phyloP scores from a whole-genome alignment of 257 asterid species.

The Forsythia suspensa region DNA sequence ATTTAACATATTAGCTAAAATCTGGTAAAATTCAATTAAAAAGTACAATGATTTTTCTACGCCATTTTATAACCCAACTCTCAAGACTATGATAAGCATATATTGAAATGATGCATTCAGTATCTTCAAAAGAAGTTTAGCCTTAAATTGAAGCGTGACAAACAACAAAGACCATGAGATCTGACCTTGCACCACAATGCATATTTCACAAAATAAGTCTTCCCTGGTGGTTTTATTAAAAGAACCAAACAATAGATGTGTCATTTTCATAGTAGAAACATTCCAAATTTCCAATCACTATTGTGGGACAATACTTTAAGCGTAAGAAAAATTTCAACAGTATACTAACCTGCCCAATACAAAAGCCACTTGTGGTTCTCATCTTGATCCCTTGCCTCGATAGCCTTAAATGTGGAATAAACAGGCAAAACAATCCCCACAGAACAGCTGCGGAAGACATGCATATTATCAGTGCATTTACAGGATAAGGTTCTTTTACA shows the following conservation, averaged over 20 bases:
- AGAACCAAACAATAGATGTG: neutral
- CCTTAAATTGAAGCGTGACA: constrained; percentile 12
- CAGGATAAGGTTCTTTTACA: neutral
- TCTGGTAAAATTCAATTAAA: neutral
- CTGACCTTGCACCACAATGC: neutral
- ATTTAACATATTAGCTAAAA: neutral
- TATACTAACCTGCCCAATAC: constrained; percentile 90
- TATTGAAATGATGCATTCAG: neutral
- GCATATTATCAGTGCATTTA: constrained; percentile 11
- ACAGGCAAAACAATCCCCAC: constrained; percentile 73
- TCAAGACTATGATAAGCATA: neutral
- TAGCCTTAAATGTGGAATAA: constrained; percentile 94
- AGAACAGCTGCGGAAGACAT: constrained; percentile 63
- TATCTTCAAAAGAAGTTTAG: neutral
- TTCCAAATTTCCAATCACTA: neutral
- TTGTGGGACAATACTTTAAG: neutral
- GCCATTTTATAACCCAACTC: neutral
- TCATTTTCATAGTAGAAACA: neutral
- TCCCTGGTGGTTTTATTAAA: constrained; percentile 25
- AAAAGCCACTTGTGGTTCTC: constrained; percentile 85
- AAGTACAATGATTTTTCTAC: neutral
- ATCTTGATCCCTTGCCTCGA: constrained; percentile 66
- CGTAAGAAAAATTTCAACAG: neutral
- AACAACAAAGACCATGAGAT: neutral
- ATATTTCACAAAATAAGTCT: neutral